A percentile compares a stretch with the other conserved stretches of the same genome.
Conservation (phyloP, 257 asterid genomes). For the Vinca minor region DNA sequence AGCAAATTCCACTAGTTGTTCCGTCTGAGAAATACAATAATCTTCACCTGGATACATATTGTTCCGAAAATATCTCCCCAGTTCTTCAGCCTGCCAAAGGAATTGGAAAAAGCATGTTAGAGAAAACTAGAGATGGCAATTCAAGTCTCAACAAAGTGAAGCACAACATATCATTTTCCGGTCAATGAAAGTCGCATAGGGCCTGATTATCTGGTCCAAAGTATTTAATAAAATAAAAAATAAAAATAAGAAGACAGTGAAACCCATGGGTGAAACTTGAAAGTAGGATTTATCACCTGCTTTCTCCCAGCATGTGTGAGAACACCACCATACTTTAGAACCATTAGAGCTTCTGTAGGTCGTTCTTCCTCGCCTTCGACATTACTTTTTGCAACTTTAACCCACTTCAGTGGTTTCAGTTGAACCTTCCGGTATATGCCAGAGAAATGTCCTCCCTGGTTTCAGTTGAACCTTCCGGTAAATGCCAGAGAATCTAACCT, state of each 20-base stretch:
- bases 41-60: slow-evolving; percentile 89
- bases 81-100: slow-evolving; percentile 85
- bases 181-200: background rate
- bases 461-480: slow-evolving; percentile 84
- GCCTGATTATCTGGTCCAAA: background rate
- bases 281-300: slow-evolving; percentile 43
- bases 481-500: slow-evolving; percentile 40
- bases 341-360: slow-evolving; percentile 93
- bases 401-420: slow-evolving; percentile 90
- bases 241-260: too few species aligned
- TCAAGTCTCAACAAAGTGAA: background rate
- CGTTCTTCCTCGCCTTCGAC: slow-evolving; percentile 92
- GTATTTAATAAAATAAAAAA: too few species aligned
- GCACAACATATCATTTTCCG: background rate
- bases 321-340: slow-evolving; percentile 98
- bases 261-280: too few species aligned
- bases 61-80: slow-evolving; percentile 88
- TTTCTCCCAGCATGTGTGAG: slow-evolving; percentile 98
- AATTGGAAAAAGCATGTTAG: slow-evolving; percentile 13
- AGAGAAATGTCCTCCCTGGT: slow-evolving; percentile 97
- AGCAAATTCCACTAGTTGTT: background rate
- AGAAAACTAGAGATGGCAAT: slow-evolving; percentile 9
- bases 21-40: background rate
- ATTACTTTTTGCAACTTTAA: slow-evolving; percentile 54
- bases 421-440: slow-evolving; percentile 96